Evolutionary conservation across 495 filamentous ascomycete genomes (phyloP).

Genomic region (Monascus purpureus): DNA sequence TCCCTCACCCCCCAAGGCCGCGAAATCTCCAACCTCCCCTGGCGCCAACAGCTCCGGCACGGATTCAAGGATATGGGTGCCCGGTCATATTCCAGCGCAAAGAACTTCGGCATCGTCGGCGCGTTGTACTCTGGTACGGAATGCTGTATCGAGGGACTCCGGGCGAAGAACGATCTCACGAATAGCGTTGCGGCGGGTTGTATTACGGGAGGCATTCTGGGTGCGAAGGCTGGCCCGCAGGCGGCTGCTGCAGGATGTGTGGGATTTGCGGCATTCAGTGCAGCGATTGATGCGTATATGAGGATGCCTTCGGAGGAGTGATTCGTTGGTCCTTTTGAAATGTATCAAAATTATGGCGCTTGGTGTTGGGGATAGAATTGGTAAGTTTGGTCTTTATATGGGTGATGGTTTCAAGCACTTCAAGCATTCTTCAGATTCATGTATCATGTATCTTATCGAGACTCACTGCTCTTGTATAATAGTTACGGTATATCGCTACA

Average conservation of each 20-base stretch:
- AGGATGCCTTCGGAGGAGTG: conserved; percentile 37
- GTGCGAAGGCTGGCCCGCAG: conserved; percentile 74
- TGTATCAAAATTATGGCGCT: background rate
- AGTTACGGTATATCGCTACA: too few species aligned
- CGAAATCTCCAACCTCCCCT: conserved; percentile 56
- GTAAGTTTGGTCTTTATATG: too few species aligned
- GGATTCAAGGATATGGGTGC: conserved; percentile 92
- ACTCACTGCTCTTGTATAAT: too few species aligned
- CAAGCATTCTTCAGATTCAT: too few species aligned
- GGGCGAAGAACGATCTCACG: conserved; percentile 84
- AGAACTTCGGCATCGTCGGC: conserved; percentile 89
- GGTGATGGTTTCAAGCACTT: too few species aligned
- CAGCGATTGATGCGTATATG: conserved; percentile 90
- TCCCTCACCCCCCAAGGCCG: conserved; percentile 50
- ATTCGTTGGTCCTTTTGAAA: background rate
- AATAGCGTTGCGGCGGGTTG: conserved; percentile 86
- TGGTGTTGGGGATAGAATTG: background rate
- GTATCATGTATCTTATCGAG: too few species aligned
- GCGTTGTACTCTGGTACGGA: conserved; percentile 85
- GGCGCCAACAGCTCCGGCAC: conserved; percentile 61
- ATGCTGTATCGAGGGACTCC: conserved; percentile 80
- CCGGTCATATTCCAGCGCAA: conserved; percentile 70
- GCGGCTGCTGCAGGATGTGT: conserved; percentile 81
- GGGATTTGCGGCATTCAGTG: conserved; percentile 90
- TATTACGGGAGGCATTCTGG: conserved; percentile 78